These are phyloP conservation scores for Scheffersomyces amazonensis DNA, from an alignment of 805 yeast genomes.

Conservation along the genomic window DNA sequence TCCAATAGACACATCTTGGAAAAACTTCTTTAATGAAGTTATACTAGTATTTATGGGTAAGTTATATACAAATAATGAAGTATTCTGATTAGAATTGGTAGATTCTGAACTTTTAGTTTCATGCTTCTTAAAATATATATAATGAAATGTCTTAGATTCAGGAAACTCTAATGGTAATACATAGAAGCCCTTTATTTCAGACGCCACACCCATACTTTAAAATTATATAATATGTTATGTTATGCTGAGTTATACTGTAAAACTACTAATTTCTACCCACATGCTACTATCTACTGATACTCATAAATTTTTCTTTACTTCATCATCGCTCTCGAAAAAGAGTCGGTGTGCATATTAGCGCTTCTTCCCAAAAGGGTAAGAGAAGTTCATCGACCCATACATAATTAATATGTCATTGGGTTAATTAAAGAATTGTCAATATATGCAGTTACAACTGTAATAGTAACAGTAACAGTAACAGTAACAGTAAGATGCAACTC, in stretches of 20 bases:
- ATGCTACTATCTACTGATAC: neutral
- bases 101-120: slow-evolving; percentile 40
- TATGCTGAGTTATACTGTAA: no score
- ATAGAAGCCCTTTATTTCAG: slow-evolving; percentile 57
- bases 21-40: slow-evolving; percentile 51
- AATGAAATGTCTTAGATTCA: slow-evolving; percentile 44
- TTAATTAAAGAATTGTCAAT: no score
- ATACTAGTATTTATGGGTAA: slow-evolving; percentile 63
- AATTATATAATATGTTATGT: neutral
- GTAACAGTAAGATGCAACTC: no score
- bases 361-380: no score
- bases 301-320: neutral
- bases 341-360: neutral
- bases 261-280: no score
- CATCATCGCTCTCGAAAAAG: neutral
- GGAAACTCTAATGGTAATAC: slow-evolving; percentile 49
- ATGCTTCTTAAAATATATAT: slow-evolving; percentile 67
- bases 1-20: slow-evolving; percentile 59
- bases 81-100: slow-evolving; percentile 24
- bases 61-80: slow-evolving; percentile 73
- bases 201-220: slow-evolving; percentile 9
- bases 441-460: no score
- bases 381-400: no score
- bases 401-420: no score
- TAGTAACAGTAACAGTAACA: no score